Evolutionary conservation across 192 early-diverging fungal species (phyloP).

Genomic region (Anaeromyces robustus): DNA sequence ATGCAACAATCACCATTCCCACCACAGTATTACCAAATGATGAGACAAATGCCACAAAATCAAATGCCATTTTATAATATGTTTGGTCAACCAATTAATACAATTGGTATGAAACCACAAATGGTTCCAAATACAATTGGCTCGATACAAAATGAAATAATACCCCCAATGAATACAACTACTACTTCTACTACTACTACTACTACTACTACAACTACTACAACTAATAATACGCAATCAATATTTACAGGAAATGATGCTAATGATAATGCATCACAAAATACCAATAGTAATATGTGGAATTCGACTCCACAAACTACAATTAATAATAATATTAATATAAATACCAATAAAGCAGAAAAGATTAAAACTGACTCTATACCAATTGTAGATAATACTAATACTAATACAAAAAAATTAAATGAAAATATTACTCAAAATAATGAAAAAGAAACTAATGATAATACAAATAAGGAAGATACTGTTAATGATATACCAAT

Average conservation of each 20-base stretch:
- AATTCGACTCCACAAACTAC: neutral
- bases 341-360: neutral
- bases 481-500: neutral
- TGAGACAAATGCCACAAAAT: neutral
- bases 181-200: neutral
- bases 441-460: neutral
- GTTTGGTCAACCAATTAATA: neutral
- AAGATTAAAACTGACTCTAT: neutral
- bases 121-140: neutral
- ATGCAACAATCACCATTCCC: neutral
- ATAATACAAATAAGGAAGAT: neutral
- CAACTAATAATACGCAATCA: neutral
- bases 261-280: neutral
- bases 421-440: neutral
- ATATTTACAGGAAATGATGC: neutral
- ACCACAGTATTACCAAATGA: neutral
- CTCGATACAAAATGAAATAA: neutral
- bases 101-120: neutral
- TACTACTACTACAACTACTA: no score
- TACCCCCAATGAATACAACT: neutral
- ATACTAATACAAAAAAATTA: neutral
- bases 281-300: neutral
- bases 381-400: neutral
- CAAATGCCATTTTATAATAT: neutral
- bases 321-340: neutral